phyloP scores from a whole-genome alignment of 306 rosid species.

The Citrullus amarus region DNA sequence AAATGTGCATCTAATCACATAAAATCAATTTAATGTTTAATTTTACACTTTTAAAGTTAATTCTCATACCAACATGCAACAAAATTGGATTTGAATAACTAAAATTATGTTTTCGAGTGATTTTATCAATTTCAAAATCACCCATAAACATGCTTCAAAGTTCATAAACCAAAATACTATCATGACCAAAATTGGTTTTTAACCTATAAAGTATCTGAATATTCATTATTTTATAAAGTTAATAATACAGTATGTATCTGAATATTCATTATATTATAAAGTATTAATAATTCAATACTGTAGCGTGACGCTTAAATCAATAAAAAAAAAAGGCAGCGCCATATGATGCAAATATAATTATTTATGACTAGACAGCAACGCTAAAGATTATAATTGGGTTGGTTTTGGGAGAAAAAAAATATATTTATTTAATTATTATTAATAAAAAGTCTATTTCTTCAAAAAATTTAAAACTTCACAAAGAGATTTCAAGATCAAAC shows the following conservation, averaged over 20 bases:
- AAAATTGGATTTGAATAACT: too few relatives aligned
- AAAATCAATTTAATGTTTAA: too few relatives aligned
- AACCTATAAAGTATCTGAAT: too few relatives aligned
- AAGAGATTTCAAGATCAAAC: conserved; percentile 4
- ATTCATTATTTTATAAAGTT: not conserved
- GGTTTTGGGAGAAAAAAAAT: not conserved
- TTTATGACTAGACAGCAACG: not conserved
- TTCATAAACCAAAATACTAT: too few relatives aligned
- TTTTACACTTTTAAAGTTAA: too few relatives aligned
- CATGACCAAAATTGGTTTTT: too few relatives aligned
- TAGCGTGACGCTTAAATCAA: not conserved
- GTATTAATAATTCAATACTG: not conserved
- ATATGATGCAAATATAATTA: not conserved
- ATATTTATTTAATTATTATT: too few relatives aligned
- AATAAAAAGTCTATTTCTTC: not conserved
- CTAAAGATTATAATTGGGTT: not conserved
- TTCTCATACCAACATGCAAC: too few relatives aligned
- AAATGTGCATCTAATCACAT: too few relatives aligned
- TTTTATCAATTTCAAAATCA: too few relatives aligned
- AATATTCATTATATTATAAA: not conserved
- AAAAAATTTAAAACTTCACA: not conserved
- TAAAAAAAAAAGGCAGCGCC: not conserved
- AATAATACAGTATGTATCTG: not conserved
- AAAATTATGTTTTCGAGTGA: too few relatives aligned
- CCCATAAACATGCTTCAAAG: too few relatives aligned